Evolutionary conservation across 2,329 filamentous ascomycete genomes (phyloP), one percentile per base, ranked within the genome.

Genomic region (Arthrobotrys conoides): DNA sequence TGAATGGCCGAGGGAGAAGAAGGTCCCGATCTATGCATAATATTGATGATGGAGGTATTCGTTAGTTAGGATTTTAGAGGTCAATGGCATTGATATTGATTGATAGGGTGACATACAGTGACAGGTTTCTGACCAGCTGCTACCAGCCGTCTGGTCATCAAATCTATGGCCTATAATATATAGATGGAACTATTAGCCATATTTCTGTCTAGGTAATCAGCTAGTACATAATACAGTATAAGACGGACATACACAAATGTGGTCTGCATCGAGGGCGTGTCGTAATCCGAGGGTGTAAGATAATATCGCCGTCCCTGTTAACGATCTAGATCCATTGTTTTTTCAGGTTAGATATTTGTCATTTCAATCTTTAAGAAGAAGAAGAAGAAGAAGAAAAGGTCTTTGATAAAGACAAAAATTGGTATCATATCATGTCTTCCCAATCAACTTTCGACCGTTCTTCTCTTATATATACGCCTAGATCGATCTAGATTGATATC

Each of bases 221-320:
- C 22, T n/a, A 2, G 16, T 16, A 57, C 16, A 20, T 59, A n/a
- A 22, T 6, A 30, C 6, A 30, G 6, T 3, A 30, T 36, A 36
- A 64, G 27, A 51, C n/a, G 10, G 12, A 72, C 82, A 48, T 84
- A 88, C 87, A 48, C 89, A 90, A 80, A 93, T 93, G 83, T 98
- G 96, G 85, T 98, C 95, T n/a, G 95, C 96, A 83, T 98, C 96
- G 53, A 98, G 89, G n/a, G 95, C 95, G 86, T 98, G 95, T 49
- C 95, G 91, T 12, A 98, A 88, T 1, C 95, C 95, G 10, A 98
- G 88, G 0, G 93, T 93, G 84, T 96, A 98, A 27, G 94, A 91
- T 0, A 98, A 88, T 1, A 94, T 90, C 0, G 94, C 93, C 1
- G 94, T 91, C 1, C 92, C 92, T 63, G 94, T 89, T 80, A 97